phyloP scores from a whole-genome alignment of 164 flowering plant species.

The Brasenia schreberi region DNA sequence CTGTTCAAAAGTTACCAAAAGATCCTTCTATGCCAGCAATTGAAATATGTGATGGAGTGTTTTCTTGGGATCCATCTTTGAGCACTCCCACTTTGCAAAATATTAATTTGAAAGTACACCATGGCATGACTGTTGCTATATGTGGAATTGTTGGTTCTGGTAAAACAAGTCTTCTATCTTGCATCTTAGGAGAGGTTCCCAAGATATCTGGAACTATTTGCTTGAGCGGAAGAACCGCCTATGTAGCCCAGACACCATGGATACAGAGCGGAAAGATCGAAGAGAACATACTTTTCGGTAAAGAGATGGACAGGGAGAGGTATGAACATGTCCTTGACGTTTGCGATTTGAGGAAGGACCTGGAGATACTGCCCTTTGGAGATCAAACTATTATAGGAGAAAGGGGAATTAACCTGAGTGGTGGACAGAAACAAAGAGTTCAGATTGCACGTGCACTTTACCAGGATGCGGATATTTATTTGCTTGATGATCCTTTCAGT shows the following conservation, averaged over 20 bases:
- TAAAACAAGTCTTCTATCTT: slow-evolving; percentile 45
- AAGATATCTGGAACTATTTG: slow-evolving; percentile 27
- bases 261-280: slow-evolving; percentile 80
- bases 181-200: slow-evolving; percentile 47
- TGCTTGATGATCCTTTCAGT: slow-evolving; percentile 89
- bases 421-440: slow-evolving; percentile 87
- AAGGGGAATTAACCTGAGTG: slow-evolving; percentile 86
- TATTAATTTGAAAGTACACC: slow-evolving; percentile 23
- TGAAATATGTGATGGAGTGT: slow-evolving; percentile 36
- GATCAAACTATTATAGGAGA: slow-evolving; percentile 85
- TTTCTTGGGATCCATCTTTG: slow-evolving; percentile 16
- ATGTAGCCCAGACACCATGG: slow-evolving; percentile 88
- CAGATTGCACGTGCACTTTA: slow-evolving; percentile 86
- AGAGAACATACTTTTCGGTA: slow-evolving; percentile 79
- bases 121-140: slow-evolving; percentile 42
- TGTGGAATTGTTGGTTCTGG: slow-evolving; percentile 60
- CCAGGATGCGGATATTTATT: slow-evolving; percentile 76
- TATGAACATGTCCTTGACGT: slow-evolving; percentile 68
- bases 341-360: slow-evolving; percentile 65
- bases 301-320: slow-evolving; percentile 51
- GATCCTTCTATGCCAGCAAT: slow-evolving; percentile 35
- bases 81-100: slow-evolving; percentile 23
- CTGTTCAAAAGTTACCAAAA: slow-evolving; percentile 28
- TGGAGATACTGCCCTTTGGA: slow-evolving; percentile 63
- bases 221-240: slow-evolving; percentile 58